Evolutionary conservation across 768 basidiomycete genomes (phyloP).

Genomic region (Daedaleopsis sinensis): DNA sequence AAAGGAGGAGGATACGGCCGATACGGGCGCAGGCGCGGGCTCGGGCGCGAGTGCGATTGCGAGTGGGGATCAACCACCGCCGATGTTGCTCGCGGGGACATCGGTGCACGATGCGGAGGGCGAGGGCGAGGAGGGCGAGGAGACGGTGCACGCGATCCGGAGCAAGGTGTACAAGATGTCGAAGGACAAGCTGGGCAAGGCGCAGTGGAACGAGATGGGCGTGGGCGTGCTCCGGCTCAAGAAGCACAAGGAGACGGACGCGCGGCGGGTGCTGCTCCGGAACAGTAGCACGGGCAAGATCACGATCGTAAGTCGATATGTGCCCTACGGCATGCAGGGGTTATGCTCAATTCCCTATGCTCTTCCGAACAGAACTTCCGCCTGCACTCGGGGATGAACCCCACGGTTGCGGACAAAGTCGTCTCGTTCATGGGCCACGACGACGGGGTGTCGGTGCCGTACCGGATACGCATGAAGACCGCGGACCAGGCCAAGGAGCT

Average conservation of each 20-base stretch:
- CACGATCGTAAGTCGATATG: conserved; percentile 64
- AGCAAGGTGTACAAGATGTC: conserved; percentile 65
- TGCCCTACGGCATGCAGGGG: too few relatives aligned
- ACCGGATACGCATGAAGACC: conserved; percentile 61
- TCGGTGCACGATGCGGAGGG: conserved; percentile 65
- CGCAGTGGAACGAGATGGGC: conserved; percentile 69
- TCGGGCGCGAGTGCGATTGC: conserved; percentile 1
- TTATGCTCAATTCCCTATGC: too few relatives aligned
- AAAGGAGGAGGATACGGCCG: conserved; percentile 26
- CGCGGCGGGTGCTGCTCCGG: conserved; percentile 66
- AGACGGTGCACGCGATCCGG: conserved; percentile 59
- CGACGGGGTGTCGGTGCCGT: conserved; percentile 57
- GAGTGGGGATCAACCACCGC: conserved; percentile 13
- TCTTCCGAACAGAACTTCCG: conserved; percentile 81
- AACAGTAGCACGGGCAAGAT: conserved; percentile 79
- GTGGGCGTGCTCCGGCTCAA: conserved; percentile 75
- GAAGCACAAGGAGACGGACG: conserved; percentile 64
- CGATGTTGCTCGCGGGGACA: conserved; percentile 21
- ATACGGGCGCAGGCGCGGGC: conserved; percentile 26
- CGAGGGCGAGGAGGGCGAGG: conserved; percentile 82
- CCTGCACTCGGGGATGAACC: conserved; percentile 60
- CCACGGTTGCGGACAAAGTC: conserved; percentile 51
- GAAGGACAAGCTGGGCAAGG: conserved; percentile 47
- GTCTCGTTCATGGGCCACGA: conserved; percentile 76
- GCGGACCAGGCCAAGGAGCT: conserved; percentile 60